Conservation (phyloP, 257 asterid species). For the Rauvolfia tetraphylla region DNA sequence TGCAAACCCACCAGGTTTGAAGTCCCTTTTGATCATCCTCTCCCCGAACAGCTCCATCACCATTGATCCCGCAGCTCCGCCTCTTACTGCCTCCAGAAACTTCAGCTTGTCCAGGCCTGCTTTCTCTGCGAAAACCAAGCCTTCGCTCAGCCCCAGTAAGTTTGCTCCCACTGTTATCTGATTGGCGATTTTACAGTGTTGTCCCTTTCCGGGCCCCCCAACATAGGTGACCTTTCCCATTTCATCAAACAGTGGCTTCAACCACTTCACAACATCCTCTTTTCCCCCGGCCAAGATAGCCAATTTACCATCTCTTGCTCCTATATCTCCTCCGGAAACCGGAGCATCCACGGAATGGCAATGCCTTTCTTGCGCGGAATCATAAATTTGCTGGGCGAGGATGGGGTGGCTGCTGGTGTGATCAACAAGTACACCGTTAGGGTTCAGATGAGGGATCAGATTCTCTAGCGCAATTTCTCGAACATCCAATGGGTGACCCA, state of each 20-base stretch:
- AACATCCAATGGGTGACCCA: slow-evolving; percentile 94
- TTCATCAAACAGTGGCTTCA: slow-evolving; percentile 59
- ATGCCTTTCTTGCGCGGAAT: slow-evolving; percentile 38
- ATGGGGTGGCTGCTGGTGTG: slow-evolving; percentile 77
- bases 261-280: slow-evolving; percentile 58
- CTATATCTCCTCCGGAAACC: slow-evolving; percentile 79
- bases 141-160: slow-evolving; percentile 80
- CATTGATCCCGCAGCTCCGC: slow-evolving; percentile 86
- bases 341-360: slow-evolving; percentile 75
- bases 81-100: slow-evolving; percentile 72
- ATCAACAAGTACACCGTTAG: slow-evolving; percentile 56
- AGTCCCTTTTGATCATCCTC: slow-evolving; percentile 76
- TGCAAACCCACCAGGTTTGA: slow-evolving; percentile 68
- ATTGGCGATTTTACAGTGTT: slow-evolving; percentile 78
- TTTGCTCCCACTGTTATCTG: slow-evolving; percentile 66
- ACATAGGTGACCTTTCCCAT: slow-evolving; percentile 61
- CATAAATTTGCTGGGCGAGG: slow-evolving; percentile 49
- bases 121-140: slow-evolving; percentile 69
- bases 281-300: slow-evolving; percentile 76
- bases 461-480: slow-evolving; percentile 47
- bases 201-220: slow-evolving; percentile 82
- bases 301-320: slow-evolving; percentile 69
- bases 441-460: slow-evolving; percentile 47
- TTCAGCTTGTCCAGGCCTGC: slow-evolving; percentile 60
- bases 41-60: slow-evolving; percentile 79